phyloP scores from a whole-genome alignment of 495 filamentous ascomycete species.

The Apiosordaria backusii region DNA sequence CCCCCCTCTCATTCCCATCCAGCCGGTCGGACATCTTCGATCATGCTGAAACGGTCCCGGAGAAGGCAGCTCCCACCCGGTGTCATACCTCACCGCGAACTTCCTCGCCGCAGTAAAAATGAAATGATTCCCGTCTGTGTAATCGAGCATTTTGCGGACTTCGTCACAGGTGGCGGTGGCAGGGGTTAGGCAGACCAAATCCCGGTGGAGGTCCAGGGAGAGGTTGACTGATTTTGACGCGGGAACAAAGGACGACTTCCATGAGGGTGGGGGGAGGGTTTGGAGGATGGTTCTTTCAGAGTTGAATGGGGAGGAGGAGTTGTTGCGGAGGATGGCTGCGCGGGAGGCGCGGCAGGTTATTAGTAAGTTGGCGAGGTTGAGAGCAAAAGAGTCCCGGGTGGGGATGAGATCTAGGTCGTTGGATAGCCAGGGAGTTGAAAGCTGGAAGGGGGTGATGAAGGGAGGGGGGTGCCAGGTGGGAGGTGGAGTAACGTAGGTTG shows the following conservation, averaged over 20 bases:
- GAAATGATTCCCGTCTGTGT: conserved; percentile 20
- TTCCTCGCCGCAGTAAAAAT: conserved; percentile 18
- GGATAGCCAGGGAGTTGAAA: not conserved
- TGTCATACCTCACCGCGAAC: conserved; percentile 23
- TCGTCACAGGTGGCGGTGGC: conserved; percentile 5
- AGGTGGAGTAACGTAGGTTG: conserved; percentile 52
- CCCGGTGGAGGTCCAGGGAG: conserved; percentile 16
- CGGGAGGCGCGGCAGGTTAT: conserved; percentile 22
- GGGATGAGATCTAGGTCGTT: conserved; percentile 24
- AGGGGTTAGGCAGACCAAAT: conserved; percentile 22
- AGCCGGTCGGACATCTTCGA: conserved; percentile 1
- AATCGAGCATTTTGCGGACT: conserved; percentile 9
- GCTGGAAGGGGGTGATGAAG: not conserved
- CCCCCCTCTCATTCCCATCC: not conserved
- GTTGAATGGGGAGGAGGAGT: not conserved
- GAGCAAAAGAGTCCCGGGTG: conserved; percentile 31
- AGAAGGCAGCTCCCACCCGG: conserved; percentile 12
- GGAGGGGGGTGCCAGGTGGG: conserved; percentile 30
- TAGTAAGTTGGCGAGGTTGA: conserved; percentile 17
- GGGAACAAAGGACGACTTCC: not conserved
- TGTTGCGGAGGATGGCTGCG: conserved; percentile 19
- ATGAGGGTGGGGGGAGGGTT: conserved; percentile 2
- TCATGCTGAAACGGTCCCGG: conserved; percentile 7
- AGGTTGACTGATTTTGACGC: conserved; percentile 4
- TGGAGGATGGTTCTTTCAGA: conserved; percentile 17